Base-by-base conservation (phyloP, 2,329 filamentous ascomycete species). In the Colletotrichum filicis region DNA sequence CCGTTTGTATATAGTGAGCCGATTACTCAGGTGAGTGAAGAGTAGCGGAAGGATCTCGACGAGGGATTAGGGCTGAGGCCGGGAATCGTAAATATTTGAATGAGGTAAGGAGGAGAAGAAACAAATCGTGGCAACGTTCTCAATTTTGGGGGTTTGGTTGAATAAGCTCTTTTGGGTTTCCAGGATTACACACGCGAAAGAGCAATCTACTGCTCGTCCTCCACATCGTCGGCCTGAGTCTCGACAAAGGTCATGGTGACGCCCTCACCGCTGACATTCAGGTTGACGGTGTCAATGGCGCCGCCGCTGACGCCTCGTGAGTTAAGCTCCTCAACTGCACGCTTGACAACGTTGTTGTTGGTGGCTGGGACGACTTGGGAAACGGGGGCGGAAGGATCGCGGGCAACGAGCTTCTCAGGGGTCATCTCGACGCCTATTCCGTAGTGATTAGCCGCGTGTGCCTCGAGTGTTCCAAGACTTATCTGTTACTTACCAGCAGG, bases 211-310 rank as follows among this genome's bases (percentile, higher is more conserved):
- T 79, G 78, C 71, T 80, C 80, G 30, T 80, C 79, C 32, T 76
- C 78, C 53, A 73, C 77, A 26, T 74, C 78, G 32, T 78, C 79
- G 55, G 80, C 79, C n/a, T 82, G 76, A 24, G 80, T 81, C 80
- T 86, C 85, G 35, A 86, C 82, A 76, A 86, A 85, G 1, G 84
- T 86, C 84, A 86, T 85, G 55, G 84, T 85, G 61, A 86, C 78
- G n/a, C 84, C 84, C 76, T 85, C 83, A 55, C 81, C 83, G 64
- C 84, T 82, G 19, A 86, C 84, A 35, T 86, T 86, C 49, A 86
- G 77, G 78, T 85, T 86, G 77, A 86, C 82, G 12, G 80, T 78
- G 71, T 86, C 84, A 26, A 86, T 82, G 71, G 79, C 75, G 12
- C 79, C 78, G 30, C 77, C 76, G 28, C 77, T 52, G 55, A 62